Evolutionary conservation across 1,284 basidiomycete species (phyloP).

Genomic region (Inonotus obliquus): DNA sequence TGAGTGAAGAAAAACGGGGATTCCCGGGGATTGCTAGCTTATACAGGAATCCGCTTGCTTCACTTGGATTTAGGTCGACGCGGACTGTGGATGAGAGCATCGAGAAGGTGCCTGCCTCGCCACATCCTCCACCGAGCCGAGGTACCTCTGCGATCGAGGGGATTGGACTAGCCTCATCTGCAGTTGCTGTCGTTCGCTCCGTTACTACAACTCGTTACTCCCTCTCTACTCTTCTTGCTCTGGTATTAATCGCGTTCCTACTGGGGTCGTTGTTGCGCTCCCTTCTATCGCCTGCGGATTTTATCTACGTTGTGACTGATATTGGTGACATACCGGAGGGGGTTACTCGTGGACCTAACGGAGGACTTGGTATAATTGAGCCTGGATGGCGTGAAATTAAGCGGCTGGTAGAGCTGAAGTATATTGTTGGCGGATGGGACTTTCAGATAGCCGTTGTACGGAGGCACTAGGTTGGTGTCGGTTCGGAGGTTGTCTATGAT

Average conservation of each 20-base stretch:
- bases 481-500: not conserved
- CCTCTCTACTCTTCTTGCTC: slow-evolving; percentile 66
- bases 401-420: slow-evolving; percentile 74
- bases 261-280: slow-evolving; percentile 87
- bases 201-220: slow-evolving; percentile 30
- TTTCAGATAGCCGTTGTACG: slow-evolving; percentile 77
- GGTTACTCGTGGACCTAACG: slow-evolving; percentile 10
- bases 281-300: slow-evolving; percentile 86
- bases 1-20: slow-evolving; percentile 21
- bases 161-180: not conserved
- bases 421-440: slow-evolving; percentile 74
- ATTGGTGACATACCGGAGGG: slow-evolving; percentile 33
- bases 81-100: not conserved
- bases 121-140: not conserved
- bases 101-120: not conserved
- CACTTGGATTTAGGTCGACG: slow-evolving; percentile 1
- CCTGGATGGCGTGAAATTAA: slow-evolving; percentile 80
- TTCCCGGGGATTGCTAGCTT: slow-evolving; percentile 41
- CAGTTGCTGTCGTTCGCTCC: slow-evolving; percentile 7
- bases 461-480: slow-evolving; percentile 43
- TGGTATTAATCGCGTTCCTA: slow-evolving; percentile 85
- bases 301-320: slow-evolving; percentile 73
- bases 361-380: slow-evolving; percentile 39
- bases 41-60: slow-evolving; percentile 38
- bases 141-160: not conserved